Evolutionary conservation across 176 grass and related monocot genomes (phyloP), one percentile per base, ranked within the genome.

Genomic region (Canna indica): DNA sequence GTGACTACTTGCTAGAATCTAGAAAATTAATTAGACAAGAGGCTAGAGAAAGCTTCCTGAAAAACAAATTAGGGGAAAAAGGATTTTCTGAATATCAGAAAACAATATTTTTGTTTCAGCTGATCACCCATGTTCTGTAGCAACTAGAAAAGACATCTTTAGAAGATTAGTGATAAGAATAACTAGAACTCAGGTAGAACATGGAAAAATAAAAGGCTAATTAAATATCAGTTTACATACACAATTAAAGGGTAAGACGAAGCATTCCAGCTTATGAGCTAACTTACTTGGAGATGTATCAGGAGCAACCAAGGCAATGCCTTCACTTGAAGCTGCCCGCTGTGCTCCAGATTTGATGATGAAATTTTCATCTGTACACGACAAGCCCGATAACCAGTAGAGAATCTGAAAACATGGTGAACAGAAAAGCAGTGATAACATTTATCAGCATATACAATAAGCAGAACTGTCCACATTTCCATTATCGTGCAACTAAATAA

Each of bases 201-300:
- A 58, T 27, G 22, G 53, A 27, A 26, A 26, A 28, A 22, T 58
- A 58, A 9, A 26, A 44, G 41, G 41, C 9, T 11, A 1, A 44
- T 11, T 44, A 44, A 44, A 44, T 5, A 44, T 10, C 36, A 10
- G 41, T 44, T 2, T 44, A 58, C 6, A 58, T 25, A 58, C 10
- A 58, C 8, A 58, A 58, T 22, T 8, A n/a, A 22, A 44, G 34
- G 31, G 52, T 44, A 20, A 3, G 12, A 58, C n/a, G 18, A 13
- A 27, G 22, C 1, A 8, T 73, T 58, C 47, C 22, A 29, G 14
- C 36, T 60, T 59, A 27, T 4, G 14, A 29, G 8, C 13, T 52
- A 41, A 70, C 80, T 66, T 80, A 99, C 95, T 91, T 9, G 87
- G 95, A 75, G 95, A 99, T 26, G 95, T 99, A 72, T 99, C 95